Evolutionary conservation across 2,329 filamentous ascomycete species (phyloP), one percentile per base, ranked within the genome.

Genomic region (Aspergillus novoparasiticus): DNA sequence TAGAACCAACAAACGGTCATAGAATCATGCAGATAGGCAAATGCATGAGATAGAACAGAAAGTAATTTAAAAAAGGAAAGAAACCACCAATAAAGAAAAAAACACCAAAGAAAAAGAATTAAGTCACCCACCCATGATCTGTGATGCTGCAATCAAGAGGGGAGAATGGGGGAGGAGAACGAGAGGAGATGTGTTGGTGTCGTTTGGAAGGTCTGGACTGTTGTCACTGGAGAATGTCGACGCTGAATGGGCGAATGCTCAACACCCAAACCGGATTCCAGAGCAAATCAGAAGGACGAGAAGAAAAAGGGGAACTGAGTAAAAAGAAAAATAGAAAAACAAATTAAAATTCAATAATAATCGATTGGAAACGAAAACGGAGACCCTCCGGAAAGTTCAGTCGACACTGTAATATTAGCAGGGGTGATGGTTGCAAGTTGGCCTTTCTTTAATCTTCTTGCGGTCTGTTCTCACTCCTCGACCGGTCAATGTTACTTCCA

Each of bases 91-190:
- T 61, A 61, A 57, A 41, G 53, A 51, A 58, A 32, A 32, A 43
- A 58, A 59, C 39, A 58, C 46, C 55, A 50, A 61, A 48, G 56
- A 60, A 46, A 48, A 30, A 26, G 36, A 23, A 26, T 16, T 48
- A 39, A 26, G 51, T 58, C 63, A 69, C 67, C 56, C 66, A 70
- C 68, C 68, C 68, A 70, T 70, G 58, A 62, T 66, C 21, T 48
- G 56, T 41, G 45, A 58, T 58, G 58, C 50, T 55, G 51, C 32
- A 55, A 39, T 55, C 51, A 55, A 55, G 51, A 36, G 58, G 34
- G 41, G 56, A 59, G 62, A 51, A 62, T 57, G 34, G 46, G 50
- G 28, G 43, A 65, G 48, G 61, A 58, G 59, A 54, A 58, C 26
- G 50, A 53, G 51, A 51, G 46, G 59, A 64, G 59, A 56, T 23